phyloP scores from a whole-genome alignment of 306 rosid species.

The Quercus ilex region DNA sequence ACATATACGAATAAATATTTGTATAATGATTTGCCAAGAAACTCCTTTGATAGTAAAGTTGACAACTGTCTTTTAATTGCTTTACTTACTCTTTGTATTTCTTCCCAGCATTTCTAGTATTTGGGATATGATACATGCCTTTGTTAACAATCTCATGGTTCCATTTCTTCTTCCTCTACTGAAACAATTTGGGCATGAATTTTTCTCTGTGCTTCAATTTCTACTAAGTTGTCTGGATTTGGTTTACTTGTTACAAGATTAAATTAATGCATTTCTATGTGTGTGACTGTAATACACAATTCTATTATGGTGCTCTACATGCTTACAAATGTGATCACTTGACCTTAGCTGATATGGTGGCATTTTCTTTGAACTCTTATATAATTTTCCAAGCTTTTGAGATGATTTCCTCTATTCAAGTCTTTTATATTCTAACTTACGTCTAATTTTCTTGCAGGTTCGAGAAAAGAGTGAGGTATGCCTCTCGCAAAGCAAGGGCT shows the following conservation, averaged over 20 bases:
- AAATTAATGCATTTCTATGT: neutral
- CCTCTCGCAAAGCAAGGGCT: constrained; percentile 94
- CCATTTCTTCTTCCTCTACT: neutral
- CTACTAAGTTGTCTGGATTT: neutral
- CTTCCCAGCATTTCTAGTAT: neutral
- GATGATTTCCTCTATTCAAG: neutral
- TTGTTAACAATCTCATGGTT: neutral
- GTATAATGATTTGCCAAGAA: neutral
- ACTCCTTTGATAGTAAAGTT: neutral
- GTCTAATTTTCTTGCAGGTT: constrained; percentile 43
- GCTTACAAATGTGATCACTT: neutral
- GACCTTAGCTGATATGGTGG: neutral
- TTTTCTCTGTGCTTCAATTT: neutral
- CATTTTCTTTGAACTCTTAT: constrained; percentile 1
- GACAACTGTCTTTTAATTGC: constrained; percentile 12
- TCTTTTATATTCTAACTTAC: neutral
- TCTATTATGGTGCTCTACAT: neutral
- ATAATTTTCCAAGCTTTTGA: neutral
- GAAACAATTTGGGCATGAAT: neutral
- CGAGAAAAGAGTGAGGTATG: constrained; percentile 84
- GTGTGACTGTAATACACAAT: neutral
- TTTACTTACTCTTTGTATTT: neutral
- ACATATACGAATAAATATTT: neutral
- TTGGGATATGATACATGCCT: neutral
- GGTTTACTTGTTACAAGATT: neutral